Evolutionary conservation across 2,329 filamentous ascomycete species (phyloP).

Genomic region (Ceratocystis ficicola): DNA sequence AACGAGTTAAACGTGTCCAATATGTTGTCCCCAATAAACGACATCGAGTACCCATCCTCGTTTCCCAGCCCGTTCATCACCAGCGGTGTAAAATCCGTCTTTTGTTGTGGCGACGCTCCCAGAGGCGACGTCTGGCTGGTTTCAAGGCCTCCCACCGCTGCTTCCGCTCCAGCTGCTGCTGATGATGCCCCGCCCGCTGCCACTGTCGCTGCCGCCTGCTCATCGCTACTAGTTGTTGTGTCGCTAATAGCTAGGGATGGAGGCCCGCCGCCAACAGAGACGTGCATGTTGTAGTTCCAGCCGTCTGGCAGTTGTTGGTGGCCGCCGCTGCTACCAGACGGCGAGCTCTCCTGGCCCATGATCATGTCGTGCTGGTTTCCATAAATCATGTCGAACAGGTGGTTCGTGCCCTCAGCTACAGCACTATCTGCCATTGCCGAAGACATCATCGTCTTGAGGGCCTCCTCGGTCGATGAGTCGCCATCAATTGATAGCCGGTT

Average conservation of each 20-base stretch:
- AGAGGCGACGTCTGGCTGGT: neutral
- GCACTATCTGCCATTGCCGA: conserved; percentile 3
- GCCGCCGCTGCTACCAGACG: neutral
- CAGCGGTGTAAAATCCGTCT: neutral
- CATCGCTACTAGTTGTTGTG: conserved; percentile 4
- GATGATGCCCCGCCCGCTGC: neutral
- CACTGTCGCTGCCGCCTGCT: neutral
- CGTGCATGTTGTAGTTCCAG: conserved; percentile 14
- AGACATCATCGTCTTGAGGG: conserved; percentile 6
- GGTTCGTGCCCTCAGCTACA: conserved; percentile 7
- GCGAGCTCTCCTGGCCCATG: neutral
- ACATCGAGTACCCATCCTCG: neutral
- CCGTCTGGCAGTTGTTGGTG: neutral
- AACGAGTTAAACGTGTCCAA: neutral
- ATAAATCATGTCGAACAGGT: conserved; percentile 17
- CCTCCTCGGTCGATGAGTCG: neutral
- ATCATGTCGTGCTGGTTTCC: conserved; percentile 15
- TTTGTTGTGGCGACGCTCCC: neutral
- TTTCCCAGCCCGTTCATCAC: neutral
- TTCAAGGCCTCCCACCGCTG: neutral
- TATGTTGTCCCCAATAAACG: neutral
- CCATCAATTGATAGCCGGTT: neutral
- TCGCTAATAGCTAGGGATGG: conserved; percentile 15
- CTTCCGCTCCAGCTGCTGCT: neutral
- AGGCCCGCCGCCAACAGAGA: conserved; percentile 12